These are phyloP conservation scores for Aspergillus caelatus DNA, from an alignment of 2,329 filamentous ascomycete species.

Conservation along the genomic window DNA sequence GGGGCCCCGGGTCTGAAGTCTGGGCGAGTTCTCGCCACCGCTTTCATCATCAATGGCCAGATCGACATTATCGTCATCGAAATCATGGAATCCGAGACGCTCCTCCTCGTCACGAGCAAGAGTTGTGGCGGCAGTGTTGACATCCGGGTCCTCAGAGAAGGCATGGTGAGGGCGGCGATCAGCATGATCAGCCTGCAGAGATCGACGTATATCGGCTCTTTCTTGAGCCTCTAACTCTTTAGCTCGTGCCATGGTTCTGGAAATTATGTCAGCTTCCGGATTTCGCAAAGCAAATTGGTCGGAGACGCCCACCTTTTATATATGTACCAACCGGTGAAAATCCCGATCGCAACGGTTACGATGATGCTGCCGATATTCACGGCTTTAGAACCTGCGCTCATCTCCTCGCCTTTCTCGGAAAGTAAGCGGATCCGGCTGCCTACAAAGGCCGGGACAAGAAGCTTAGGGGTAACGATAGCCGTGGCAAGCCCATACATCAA, in stretches of 20 bases:
- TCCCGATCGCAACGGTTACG: slow-evolving; percentile 70
- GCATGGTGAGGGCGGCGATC: slow-evolving; percentile 35
- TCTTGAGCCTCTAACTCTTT: slow-evolving; percentile 53
- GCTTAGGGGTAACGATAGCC: slow-evolving; percentile 78
- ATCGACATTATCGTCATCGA: slow-evolving; percentile 45
- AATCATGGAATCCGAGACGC: slow-evolving; percentile 43
- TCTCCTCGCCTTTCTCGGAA: slow-evolving; percentile 79
- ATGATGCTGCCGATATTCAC: slow-evolving; percentile 84
- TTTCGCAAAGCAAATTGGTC: no score
- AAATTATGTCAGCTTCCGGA: slow-evolving; percentile 8
- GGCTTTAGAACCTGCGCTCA: slow-evolving; percentile 75
- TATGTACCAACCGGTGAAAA: slow-evolving; percentile 79
- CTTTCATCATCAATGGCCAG: slow-evolving; percentile 52
- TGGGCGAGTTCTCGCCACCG: slow-evolving; percentile 30
- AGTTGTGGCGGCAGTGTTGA: slow-evolving; percentile 42
- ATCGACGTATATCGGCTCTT: slow-evolving; percentile 41
- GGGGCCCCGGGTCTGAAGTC: slow-evolving; percentile 37
- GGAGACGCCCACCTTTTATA: slow-evolving; percentile 62
- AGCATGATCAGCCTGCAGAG: slow-evolving; percentile 38
- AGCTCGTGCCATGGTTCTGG: slow-evolving; percentile 51
- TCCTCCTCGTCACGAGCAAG: slow-evolving; percentile 49
- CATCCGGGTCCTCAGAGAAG: slow-evolving; percentile 45
- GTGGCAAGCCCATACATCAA: slow-evolving; percentile 79
- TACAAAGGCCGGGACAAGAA: slow-evolving; percentile 91
- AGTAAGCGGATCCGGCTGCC: slow-evolving; percentile 80